Evolutionary conservation across 2,329 filamentous ascomycete species (phyloP).

Genomic region (Aspergillus niger): DNA sequence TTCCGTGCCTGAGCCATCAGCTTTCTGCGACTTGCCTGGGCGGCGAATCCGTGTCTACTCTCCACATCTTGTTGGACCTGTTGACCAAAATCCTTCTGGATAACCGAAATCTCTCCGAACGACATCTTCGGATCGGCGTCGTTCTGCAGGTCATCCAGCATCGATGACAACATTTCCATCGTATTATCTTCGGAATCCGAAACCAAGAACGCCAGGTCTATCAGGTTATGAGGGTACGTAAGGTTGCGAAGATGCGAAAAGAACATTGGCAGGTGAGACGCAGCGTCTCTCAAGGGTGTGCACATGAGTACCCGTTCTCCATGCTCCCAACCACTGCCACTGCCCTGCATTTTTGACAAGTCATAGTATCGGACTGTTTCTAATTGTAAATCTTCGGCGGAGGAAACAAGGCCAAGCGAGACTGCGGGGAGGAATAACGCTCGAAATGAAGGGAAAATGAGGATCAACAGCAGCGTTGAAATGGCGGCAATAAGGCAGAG

Average conservation of each 20-base stretch:
- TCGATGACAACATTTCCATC: slow-evolving; percentile 70
- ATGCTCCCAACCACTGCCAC: slow-evolving; percentile 89
- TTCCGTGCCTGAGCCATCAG: slow-evolving; percentile 97
- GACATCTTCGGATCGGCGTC: slow-evolving; percentile 76
- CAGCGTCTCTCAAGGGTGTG: slow-evolving; percentile 89
- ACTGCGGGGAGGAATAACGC: slow-evolving; percentile 61
- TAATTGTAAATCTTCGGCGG: slow-evolving; percentile 71
- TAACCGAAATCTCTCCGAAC: slow-evolving; percentile 95
- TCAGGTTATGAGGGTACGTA: slow-evolving; percentile 94
- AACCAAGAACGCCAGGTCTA: slow-evolving; percentile 94
- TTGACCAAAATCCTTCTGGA: slow-evolving; percentile 98
- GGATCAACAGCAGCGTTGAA: slow-evolving; percentile 64
- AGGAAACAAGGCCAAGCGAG: slow-evolving; percentile 70
- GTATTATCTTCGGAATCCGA: slow-evolving; percentile 97
- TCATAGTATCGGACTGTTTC: slow-evolving; percentile 98
- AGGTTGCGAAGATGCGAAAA: slow-evolving; percentile 96
- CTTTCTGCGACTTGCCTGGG: slow-evolving; percentile 89
- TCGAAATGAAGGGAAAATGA: slow-evolving; percentile 75
- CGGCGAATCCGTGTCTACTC: slow-evolving; percentile 94
- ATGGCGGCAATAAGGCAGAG: slow-evolving; percentile 60
- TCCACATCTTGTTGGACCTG: slow-evolving; percentile 98
- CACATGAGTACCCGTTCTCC: slow-evolving; percentile 95
- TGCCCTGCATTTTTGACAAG: slow-evolving; percentile 85
- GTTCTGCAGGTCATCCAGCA: slow-evolving; percentile 76
- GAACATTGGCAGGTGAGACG: slow-evolving; percentile 93